These are phyloP conservation scores for Kuraishia cidri DNA, from an alignment of 805 yeast genomes.

Conservation along the genomic window DNA sequence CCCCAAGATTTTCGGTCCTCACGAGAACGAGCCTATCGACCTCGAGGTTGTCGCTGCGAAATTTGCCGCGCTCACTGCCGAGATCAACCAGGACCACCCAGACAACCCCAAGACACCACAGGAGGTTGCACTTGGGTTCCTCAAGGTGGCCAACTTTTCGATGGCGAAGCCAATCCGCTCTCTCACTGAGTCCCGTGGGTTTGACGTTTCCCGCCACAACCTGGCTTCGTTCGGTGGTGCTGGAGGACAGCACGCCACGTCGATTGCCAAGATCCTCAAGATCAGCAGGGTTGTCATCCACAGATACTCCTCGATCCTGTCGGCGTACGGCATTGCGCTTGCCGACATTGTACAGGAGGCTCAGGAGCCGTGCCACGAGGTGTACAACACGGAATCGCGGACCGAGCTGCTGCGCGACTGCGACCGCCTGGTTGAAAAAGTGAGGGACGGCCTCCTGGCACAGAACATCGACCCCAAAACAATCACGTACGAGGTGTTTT, in stretches of 20 bases:
- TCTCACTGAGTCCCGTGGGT: conserved; percentile 80
- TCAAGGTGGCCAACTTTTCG: conserved; percentile 76
- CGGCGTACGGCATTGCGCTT: conserved; percentile 83
- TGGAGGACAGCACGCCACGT: conserved; percentile 85
- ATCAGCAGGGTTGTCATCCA: conserved; percentile 65
- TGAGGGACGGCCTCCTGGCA: conserved; percentile 15
- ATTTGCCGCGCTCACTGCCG: conserved; percentile 43
- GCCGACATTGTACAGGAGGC: conserved; percentile 45
- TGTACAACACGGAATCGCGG: conserved; percentile 7
- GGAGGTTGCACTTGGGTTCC: conserved; percentile 73
- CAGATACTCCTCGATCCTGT: conserved; percentile 72
- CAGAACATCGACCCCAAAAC: conserved; percentile 15
- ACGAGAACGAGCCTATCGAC: conserved; percentile 66
- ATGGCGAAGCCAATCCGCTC: conserved; percentile 87
- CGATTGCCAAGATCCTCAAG: conserved; percentile 66
- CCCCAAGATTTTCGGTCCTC: conserved; percentile 79
- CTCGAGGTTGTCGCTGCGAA: conserved; percentile 35
- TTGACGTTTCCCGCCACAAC: conserved; percentile 53
- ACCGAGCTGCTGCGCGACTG: conserved; percentile 7
- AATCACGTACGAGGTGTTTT: conserved; percentile 44
- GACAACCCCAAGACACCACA: conserved; percentile 40
- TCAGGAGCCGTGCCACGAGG: conserved; percentile 16
- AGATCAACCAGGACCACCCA: conserved; percentile 43
- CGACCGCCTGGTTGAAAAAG: conserved; percentile 8
- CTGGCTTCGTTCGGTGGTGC: conserved; percentile 89